Evolutionary conservation across 768 basidiomycete species (phyloP), one percentile per base, ranked within the genome.

Genomic region (Termitomyces heimii): DNA sequence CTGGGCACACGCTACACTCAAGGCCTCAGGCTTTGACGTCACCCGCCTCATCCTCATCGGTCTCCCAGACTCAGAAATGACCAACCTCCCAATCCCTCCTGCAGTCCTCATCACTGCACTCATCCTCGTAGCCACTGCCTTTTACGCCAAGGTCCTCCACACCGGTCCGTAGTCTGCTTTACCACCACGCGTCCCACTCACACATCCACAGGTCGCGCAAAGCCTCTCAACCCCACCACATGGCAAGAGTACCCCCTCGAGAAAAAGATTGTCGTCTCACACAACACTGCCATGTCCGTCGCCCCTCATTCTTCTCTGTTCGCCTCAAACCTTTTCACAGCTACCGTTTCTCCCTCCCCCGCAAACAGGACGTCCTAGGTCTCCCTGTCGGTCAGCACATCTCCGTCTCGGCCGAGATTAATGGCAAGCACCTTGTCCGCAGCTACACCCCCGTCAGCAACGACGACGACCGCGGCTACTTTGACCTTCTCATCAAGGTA

Each of bases 371-470:
- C 68, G 77, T 88, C 52, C 87, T 99, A 16, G 96, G 96, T 56
- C 86, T 99, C 3, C 97, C 97, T 57, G 86, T 94, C 62, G 97
- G 97, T 51, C 94, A 98, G 75, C 97, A 99, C 79, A 92, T 99
- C 66, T 87, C 91, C 49, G 81, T 99, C 55, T 82, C 84, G 22
- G 94, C 96, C 18, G 87, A 92, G 61, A 93, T 98, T 61, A 83
- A 88, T 64, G 95, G 93, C 66, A 98, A 98, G 77, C 81, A 87
- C 42, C 77, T 99, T 66, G 81, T 84, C 65, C 86, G 97, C 59
- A 92, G 86, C 72, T 99, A 99, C 76, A 99, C 97, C 20, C 97
- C 97, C 54, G 93, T 94, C 24, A 92, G 88, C 68, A 88, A 88
- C 65, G 92, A 98, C 68, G 92, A 96, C 56, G 89, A 98, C 76